A percentile compares a stretch with the other conserved stretches of the same genome.
phyloP scores from a whole-genome alignment of 495 filamentous ascomycete species.

The Hypoxylon rickii region DNA sequence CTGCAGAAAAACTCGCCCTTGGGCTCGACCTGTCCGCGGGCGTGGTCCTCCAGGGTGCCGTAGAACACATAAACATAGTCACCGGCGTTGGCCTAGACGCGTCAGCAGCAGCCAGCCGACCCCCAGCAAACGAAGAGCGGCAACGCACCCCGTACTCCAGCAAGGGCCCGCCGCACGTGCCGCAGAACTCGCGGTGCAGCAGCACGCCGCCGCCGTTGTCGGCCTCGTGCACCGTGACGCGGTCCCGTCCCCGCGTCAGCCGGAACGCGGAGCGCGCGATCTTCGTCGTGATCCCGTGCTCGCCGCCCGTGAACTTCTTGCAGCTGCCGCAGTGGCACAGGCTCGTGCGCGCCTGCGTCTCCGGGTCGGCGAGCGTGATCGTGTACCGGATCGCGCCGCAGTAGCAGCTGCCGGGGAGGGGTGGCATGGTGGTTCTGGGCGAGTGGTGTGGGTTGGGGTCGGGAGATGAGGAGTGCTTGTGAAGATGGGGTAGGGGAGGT shows the following conservation, averaged over 20 bases:
- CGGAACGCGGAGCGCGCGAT: conserved; percentile 54
- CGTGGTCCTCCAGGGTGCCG: conserved; percentile 63
- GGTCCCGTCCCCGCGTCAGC: conserved; percentile 41
- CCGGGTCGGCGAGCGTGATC: conserved; percentile 40
- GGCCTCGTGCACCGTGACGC: conserved; percentile 55
- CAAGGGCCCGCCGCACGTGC: conserved; percentile 63
- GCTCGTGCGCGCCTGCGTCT: conserved; percentile 63
- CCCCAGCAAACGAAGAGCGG: not conserved
- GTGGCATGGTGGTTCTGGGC: conserved; percentile 13
- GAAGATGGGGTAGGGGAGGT: not conserved
- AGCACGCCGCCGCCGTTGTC: conserved; percentile 60
- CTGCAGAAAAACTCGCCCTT: conserved; percentile 56
- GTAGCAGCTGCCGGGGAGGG: conserved; percentile 47
- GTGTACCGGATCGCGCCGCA: conserved; percentile 46
- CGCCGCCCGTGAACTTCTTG: conserved; percentile 65
- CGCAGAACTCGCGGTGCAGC: conserved; percentile 68
- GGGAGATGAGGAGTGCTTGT: not conserved
- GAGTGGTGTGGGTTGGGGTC: not conserved
- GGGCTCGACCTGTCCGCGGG: conserved; percentile 57
- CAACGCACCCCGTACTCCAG: conserved; percentile 64
- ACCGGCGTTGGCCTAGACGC: conserved; percentile 54
- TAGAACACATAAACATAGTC: conserved; percentile 66
- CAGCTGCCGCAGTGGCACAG: conserved; percentile 70
- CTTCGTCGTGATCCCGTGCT: conserved; percentile 68
- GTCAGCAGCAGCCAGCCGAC: too few species aligned